phyloP scores from a whole-genome alignment of 2,329 filamentous ascomycete species.

The Dryadomyces sulphureus region DNA sequence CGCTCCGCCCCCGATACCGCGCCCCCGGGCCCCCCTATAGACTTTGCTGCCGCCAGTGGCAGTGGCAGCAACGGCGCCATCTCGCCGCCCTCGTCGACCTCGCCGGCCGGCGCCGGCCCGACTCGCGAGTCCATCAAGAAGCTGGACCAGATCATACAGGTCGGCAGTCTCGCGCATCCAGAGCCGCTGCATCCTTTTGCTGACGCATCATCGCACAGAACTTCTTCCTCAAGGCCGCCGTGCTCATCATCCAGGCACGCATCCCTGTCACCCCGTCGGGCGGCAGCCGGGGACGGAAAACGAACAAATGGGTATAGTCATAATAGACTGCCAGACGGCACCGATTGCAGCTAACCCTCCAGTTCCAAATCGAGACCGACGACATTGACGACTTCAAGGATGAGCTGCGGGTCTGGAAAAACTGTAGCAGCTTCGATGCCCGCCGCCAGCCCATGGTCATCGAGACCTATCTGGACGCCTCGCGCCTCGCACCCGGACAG shows the following conservation, averaged over 20 bases:
- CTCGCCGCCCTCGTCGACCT: constrained; percentile 10
- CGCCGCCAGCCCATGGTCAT: constrained; percentile 74
- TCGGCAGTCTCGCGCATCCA: constrained; percentile 21
- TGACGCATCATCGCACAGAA: constrained; percentile 45
- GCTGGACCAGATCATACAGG: constrained; percentile 88
- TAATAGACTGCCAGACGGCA: constrained; percentile 7
- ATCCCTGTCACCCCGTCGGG: constrained; percentile 50
- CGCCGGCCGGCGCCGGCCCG: constrained; percentile 28
- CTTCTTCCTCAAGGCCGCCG: constrained; percentile 76
- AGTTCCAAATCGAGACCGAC: constrained; percentile 94
- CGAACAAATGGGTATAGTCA: constrained; percentile 67
- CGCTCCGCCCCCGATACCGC: constrained; percentile 28
- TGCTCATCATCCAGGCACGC: constrained; percentile 70
- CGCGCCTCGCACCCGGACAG: constrained; percentile 67
- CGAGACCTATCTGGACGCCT: constrained; percentile 76
- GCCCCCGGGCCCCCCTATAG: constrained; percentile 14
- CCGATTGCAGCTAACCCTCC: not conserved
- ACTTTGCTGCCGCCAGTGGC: constrained; percentile 22
- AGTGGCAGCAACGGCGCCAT: no score
- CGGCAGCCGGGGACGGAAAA: constrained; percentile 38
- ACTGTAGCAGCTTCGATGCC: constrained; percentile 60
- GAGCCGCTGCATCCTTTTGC: not conserved
- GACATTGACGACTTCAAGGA: constrained; percentile 81
- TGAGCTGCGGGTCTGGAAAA: constrained; percentile 69
- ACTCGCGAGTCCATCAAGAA: constrained; percentile 56